Percentiles rank a stretch among this genome's conserved stretches.
Conservation (phyloP, 768 basidiomycete genomes). For the Fistulinella prunicolor region DNA sequence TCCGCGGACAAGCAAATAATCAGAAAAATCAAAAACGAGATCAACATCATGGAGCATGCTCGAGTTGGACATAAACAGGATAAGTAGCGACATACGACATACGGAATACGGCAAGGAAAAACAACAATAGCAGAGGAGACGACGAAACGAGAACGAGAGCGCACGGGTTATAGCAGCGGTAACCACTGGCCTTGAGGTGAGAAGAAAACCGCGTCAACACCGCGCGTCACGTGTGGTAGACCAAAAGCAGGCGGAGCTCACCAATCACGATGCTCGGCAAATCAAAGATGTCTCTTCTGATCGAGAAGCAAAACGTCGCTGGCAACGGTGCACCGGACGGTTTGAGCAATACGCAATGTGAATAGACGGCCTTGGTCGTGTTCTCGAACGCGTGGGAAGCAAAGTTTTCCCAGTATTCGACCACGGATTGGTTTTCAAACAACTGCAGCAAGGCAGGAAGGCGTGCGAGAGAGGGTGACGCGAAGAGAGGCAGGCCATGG, state of each 20-base stretch:
- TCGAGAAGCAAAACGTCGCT: slow-evolving; percentile 94
- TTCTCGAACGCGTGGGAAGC: slow-evolving; percentile 97
- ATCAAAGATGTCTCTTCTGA: slow-evolving; percentile 90
- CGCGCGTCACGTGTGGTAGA: not conserved
- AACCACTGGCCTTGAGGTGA: slow-evolving; percentile 73
- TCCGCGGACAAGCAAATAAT: no score
- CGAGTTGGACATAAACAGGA: not conserved
- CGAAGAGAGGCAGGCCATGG: not conserved
- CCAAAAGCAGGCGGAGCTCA: slow-evolving; percentile 30
- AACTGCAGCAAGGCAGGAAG: slow-evolving; percentile 46
- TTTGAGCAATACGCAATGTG: slow-evolving; percentile 86
- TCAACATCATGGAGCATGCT: no score
- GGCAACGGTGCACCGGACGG: slow-evolving; percentile 81
- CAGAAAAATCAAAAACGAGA: no score
- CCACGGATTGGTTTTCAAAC: slow-evolving; percentile 93
- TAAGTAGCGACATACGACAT: slow-evolving; percentile 17
- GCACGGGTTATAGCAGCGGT: slow-evolving; percentile 56
- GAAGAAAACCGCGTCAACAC: slow-evolving; percentile 3
- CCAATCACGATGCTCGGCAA: slow-evolving; percentile 87
- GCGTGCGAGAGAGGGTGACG: not conserved
- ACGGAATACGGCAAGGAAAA: slow-evolving; percentile 2
- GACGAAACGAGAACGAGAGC: not conserved
- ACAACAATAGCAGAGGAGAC: no score
- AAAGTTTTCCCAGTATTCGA: slow-evolving; percentile 97
- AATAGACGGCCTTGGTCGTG: slow-evolving; percentile 92